phyloP scores from a whole-genome alignment of 768 basidiomycete genomes.

The Lactarius psammicola region DNA sequence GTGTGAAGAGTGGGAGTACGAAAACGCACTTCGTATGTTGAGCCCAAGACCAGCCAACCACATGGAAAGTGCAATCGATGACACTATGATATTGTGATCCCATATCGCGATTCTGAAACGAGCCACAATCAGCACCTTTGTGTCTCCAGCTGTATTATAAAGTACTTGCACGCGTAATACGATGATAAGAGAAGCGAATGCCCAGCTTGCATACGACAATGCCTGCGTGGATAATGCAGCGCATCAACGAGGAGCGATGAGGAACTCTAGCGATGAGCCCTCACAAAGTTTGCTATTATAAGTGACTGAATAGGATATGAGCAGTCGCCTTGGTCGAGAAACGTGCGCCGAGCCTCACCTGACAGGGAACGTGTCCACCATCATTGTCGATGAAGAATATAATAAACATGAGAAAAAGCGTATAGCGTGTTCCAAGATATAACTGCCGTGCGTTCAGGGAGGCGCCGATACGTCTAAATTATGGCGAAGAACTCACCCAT shows the following conservation, averaged over 20 bases:
- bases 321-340: background rate
- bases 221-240: background rate
- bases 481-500: background rate
- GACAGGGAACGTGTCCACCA: background rate
- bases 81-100: background rate
- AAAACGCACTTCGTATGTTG: slow-evolving; percentile 1
- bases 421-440: slow-evolving; percentile 6
- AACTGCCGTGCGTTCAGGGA: background rate
- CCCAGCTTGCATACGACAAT: background rate
- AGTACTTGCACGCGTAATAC: slow-evolving; percentile 8
- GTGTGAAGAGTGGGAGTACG: background rate
- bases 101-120: slow-evolving; percentile 12
- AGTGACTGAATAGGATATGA: background rate
- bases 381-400: background rate
- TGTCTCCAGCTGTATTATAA: too few species aligned
- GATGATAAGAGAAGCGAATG: slow-evolving; percentile 5
- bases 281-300: background rate
- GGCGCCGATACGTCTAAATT: background rate
- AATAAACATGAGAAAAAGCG: background rate
- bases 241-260: background rate
- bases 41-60: background rate
- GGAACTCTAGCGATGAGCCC: background rate
- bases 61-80: background rate
- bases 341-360: background rate
- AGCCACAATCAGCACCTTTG: background rate